A percentile compares a stretch with the other conserved stretches of the same genome.
Evolutionary conservation across 345 rosid species (phyloP).

Genomic region (Zanthoxylum bungeanum): DNA sequence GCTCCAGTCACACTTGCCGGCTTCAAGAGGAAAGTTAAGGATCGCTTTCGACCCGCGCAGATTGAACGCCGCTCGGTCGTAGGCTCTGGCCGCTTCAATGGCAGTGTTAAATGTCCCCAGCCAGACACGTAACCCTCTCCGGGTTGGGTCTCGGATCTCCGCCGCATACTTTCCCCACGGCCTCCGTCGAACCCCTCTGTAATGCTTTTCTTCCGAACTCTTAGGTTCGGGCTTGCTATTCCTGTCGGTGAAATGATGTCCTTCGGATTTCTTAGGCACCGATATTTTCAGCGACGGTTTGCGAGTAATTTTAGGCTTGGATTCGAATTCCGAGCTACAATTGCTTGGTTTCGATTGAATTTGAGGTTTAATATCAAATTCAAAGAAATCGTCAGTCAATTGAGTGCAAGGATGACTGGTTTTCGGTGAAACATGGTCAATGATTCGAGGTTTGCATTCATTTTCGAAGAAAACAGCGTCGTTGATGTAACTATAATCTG

Average conservation of each 20-base stretch:
- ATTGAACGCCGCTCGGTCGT: slow-evolving; percentile 75
- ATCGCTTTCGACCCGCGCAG: slow-evolving; percentile 85
- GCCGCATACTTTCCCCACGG: slow-evolving; percentile 99
- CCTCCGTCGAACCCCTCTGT: slow-evolving; percentile 88
- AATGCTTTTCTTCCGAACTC: slow-evolving; percentile 39
- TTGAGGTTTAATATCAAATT: slow-evolving; percentile 1
- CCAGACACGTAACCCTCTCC: slow-evolving; percentile 75
- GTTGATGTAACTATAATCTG: slow-evolving; percentile 16
- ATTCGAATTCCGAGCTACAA: slow-evolving; percentile 19
- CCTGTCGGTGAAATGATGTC: slow-evolving; percentile 39
- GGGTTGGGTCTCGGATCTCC: slow-evolving; percentile 87
- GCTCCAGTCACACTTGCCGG: slow-evolving; percentile 31
- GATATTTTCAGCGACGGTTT: slow-evolving; percentile 55
- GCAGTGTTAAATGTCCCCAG: slow-evolving; percentile 80
- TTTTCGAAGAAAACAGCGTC: slow-evolving; percentile 25
- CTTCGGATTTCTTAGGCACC: slow-evolving; percentile 43
- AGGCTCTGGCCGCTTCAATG: slow-evolving; percentile 80
- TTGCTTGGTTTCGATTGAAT: not conserved
- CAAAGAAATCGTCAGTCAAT: slow-evolving; percentile 6
- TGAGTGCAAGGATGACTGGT: slow-evolving; percentile 4
- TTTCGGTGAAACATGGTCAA: slow-evolving; percentile 31
- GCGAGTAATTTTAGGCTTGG: slow-evolving; percentile 25
- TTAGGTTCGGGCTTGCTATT: not conserved
- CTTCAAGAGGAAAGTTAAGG: slow-evolving; percentile 83
- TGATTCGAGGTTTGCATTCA: slow-evolving; percentile 42